Evolutionary conservation across 768 basidiomycete species (phyloP), one percentile per base, ranked within the genome.

Genomic region (Trametes maxima): DNA sequence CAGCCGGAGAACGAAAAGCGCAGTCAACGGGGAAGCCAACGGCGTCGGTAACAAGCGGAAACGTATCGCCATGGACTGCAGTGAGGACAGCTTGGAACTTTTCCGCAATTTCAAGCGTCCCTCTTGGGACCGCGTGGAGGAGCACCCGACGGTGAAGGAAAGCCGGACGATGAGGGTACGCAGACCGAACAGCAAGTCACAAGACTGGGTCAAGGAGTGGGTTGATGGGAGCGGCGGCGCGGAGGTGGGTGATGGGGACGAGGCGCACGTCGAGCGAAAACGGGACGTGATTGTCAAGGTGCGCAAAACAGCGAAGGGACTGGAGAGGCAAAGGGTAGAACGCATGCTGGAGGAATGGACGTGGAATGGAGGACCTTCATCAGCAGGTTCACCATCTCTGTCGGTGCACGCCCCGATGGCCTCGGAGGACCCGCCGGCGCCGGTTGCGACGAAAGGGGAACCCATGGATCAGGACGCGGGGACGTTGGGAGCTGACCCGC

Each of bases 291-390:
- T 84, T 8, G 72, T 87, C 19, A 88, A 84, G 72, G 78, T 87
- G 61, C 80, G 88, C 62, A 80, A 77, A 70, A 84, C 82, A 10
- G 74, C 66, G 43, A 75, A 77, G 28, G 84, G 87, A 21, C 44
- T 91, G 43, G 90, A 92, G 69, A 77, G 90, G 64, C 90, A 92
- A 65, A 81, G 84, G 50, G 82, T 90, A 64, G 86, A 89, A 68
- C 82, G 90, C 60, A 75, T 78, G 24, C 73, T 87, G 44, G 90
- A 92, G 74, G 79, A 80, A 52, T 92, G 89, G 88, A 77, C 69
- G 17, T 90, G 88, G 88, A 50, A 58, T 17, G 54, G 47, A 25
- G 62, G 55, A 7, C 28, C 25, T 22, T 28, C 59, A 19, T 28
- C 59, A 11, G 51, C 57, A 1, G 17, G 46, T 25, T 60, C 65